These are phyloP conservation scores for Asterochloris sp. DNA, from an alignment of 139 green algal species.

Conservation along the genomic window DNA sequence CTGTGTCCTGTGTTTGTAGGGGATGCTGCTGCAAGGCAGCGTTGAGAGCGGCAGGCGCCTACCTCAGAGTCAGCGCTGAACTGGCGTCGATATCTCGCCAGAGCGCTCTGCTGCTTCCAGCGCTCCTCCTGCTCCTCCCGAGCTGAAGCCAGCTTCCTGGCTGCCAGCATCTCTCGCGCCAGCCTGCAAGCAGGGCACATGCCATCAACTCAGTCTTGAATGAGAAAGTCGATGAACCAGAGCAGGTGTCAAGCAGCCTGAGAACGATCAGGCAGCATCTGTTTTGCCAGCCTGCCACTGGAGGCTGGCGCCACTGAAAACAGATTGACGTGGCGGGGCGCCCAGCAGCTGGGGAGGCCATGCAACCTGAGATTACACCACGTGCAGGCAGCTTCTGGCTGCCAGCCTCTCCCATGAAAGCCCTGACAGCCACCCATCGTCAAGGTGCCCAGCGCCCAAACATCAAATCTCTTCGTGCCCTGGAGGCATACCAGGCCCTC, in stretches of 20 bases:
- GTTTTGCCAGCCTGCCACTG: neutral
- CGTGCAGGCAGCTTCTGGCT: too few relatives aligned
- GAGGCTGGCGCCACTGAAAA: neutral
- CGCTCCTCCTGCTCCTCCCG: neutral
- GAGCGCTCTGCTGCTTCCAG: neutral
- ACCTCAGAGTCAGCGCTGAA: conserved; percentile 11
- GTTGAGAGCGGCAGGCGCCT: neutral
- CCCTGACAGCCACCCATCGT: too few relatives aligned
- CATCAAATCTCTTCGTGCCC: too few relatives aligned
- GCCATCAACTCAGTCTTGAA: neutral
- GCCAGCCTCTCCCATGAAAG: too few relatives aligned
- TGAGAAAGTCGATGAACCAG: neutral
- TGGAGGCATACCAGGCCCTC: too few relatives aligned
- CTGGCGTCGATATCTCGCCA: neutral
- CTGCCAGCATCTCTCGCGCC: conserved; percentile 1
- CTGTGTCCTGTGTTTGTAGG: too few relatives aligned
- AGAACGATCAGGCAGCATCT: neutral
- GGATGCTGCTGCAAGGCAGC: neutral
- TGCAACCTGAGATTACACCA: too few relatives aligned
- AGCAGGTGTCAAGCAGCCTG: neutral
- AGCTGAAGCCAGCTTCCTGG: conserved; percentile 1
- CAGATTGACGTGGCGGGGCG: neutral
- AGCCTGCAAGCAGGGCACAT: neutral
- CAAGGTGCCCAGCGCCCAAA: too few relatives aligned
- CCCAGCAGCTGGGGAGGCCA: neutral